These are phyloP conservation scores for Dryas integrifolia DNA, from an alignment of 331 rosid genomes.

Conservation along the genomic window DNA sequence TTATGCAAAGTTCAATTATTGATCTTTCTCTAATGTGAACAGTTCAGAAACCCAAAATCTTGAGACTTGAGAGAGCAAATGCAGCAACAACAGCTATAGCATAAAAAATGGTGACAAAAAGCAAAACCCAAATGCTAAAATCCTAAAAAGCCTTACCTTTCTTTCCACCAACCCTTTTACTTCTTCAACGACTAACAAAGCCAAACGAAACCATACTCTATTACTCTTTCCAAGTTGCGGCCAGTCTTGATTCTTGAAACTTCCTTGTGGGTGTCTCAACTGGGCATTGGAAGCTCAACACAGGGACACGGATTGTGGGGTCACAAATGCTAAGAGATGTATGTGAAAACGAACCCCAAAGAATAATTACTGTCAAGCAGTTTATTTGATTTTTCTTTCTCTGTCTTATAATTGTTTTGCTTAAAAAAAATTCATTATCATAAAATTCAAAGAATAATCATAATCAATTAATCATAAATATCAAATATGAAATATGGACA, in stretches of 20 bases:
- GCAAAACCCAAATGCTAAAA: slow-evolving; percentile 18
- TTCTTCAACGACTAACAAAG: slow-evolving; percentile 10
- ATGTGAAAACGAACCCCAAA: slow-evolving; percentile 33
- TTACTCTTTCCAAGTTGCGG: slow-evolving; percentile 17
- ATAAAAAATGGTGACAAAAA: slow-evolving; percentile 3
- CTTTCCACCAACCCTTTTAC: slow-evolving; percentile 1
- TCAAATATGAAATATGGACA: background rate
- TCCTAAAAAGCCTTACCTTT: slow-evolving; percentile 18
- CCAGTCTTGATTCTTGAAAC: slow-evolving; percentile 25
- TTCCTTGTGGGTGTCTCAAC: background rate
- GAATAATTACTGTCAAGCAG: background rate
- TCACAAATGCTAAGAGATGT: slow-evolving; percentile 27
- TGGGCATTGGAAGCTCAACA: slow-evolving; percentile 25
- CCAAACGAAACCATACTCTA: background rate
- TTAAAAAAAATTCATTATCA: background rate
- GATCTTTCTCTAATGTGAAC: slow-evolving; percentile 9
- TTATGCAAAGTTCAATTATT: background rate
- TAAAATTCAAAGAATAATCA: background rate
- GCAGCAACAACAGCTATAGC: slow-evolving; percentile 10
- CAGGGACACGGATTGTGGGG: slow-evolving; percentile 52
- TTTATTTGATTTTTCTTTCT: background rate
- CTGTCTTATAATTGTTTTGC: background rate
- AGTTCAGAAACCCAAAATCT: slow-evolving; percentile 7
- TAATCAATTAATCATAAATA: background rate
- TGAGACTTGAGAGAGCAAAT: slow-evolving; percentile 1